A percentile compares a stretch with the other conserved stretches of the same genome.
Evolutionary conservation across 345 rosid genomes (phyloP).

Genomic region (Theobroma cacao): DNA sequence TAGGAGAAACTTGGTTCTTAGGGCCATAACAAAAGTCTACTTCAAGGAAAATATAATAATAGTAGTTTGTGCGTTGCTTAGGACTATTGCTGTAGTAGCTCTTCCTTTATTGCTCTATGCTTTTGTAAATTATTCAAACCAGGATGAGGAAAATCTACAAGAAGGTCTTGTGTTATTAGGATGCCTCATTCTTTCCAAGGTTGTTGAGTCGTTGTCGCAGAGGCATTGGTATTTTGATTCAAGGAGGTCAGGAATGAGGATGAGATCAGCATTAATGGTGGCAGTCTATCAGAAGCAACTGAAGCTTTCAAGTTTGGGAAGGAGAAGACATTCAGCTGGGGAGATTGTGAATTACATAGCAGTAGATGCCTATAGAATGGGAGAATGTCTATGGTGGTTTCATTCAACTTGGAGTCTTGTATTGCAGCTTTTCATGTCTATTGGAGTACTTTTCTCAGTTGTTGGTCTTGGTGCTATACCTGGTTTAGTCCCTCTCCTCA

Average conservation of each 20-base stretch:
- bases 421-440: constrained; percentile 51
- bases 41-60: constrained; percentile 51
- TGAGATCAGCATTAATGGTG: constrained; percentile 74
- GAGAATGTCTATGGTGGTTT: constrained; percentile 79
- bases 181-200: constrained; percentile 42
- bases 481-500: constrained; percentile 48
- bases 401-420: constrained; percentile 52
- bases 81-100: constrained; percentile 45
- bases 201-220: constrained; percentile 65
- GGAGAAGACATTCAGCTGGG: constrained; percentile 66
- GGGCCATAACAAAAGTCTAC: constrained; percentile 44
- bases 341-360: constrained; percentile 77
- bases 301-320: constrained; percentile 59
- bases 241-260: constrained; percentile 69
- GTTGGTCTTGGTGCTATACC: constrained; percentile 66
- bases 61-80: constrained; percentile 44
- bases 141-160: constrained; percentile 31
- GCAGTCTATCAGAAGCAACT: constrained; percentile 64
- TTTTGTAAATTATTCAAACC: constrained; percentile 55
- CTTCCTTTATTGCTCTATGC: constrained; percentile 63
- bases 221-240: constrained; percentile 67
- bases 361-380: constrained; percentile 80
- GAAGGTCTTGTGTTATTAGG: constrained; percentile 53
- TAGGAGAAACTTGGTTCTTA: constrained; percentile 43
- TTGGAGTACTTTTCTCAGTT: constrained; percentile 47